A percentile compares a stretch with the other conserved stretches of the same genome.
Evolutionary conservation across 2,329 filamentous ascomycete species (phyloP).

Genomic region (Xylariaceae sp.): DNA sequence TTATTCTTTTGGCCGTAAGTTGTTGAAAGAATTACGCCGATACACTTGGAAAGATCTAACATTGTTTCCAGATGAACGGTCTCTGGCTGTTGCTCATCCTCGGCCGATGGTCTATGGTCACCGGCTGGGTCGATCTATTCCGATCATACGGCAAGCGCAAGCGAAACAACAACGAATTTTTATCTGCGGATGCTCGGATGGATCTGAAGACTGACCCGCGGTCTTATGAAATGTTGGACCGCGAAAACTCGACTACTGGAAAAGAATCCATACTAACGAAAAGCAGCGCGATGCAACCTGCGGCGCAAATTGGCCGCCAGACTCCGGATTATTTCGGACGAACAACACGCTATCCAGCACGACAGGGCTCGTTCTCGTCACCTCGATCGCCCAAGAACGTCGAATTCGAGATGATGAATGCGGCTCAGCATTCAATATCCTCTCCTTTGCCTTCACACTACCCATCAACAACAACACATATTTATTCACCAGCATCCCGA

Average conservation of each 20-base stretch:
- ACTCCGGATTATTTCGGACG: constrained; percentile 51
- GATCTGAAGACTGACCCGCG: constrained; percentile 59
- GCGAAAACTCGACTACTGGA: constrained; percentile 46
- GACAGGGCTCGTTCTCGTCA: constrained; percentile 53
- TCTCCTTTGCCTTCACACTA: constrained; percentile 21
- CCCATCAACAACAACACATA: constrained; percentile 4
- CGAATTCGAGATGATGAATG: constrained; percentile 43
- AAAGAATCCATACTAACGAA: constrained; percentile 50
- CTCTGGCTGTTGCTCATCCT: constrained; percentile 81
- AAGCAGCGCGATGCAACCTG: constrained; percentile 31
- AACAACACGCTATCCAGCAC: constrained; percentile 52
- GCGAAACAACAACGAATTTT: constrained; percentile 69
- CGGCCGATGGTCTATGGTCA: constrained; percentile 78
- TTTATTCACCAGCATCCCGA: constrained; percentile 28
- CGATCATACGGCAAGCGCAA: constrained; percentile 44
- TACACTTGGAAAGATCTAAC: constrained; percentile 6
- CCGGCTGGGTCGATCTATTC: constrained; percentile 72
- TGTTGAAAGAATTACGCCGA: background rate
- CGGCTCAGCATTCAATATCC: constrained; percentile 34
- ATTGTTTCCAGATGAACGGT: constrained; percentile 62
- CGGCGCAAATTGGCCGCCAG: constrained; percentile 34
- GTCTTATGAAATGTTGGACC: constrained; percentile 78
- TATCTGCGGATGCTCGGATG: constrained; percentile 74
- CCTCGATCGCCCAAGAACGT: constrained; percentile 45
- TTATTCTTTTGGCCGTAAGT: constrained; percentile 76